Conservation (phyloP, 2,329 filamentous ascomycete species). For the Sclerotinia subarctica region DNA sequence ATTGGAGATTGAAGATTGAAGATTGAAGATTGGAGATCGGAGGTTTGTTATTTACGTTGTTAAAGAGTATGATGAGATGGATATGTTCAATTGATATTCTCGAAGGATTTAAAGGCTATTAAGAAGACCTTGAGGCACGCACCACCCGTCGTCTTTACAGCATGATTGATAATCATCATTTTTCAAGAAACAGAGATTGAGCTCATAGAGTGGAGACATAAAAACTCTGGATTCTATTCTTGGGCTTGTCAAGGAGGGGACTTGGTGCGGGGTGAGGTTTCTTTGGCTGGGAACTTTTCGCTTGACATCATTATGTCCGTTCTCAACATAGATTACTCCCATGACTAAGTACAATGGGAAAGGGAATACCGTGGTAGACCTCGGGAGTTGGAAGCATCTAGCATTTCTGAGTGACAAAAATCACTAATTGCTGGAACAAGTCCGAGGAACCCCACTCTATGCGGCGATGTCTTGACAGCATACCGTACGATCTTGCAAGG, state of each 20-base stretch:
- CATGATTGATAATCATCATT: constrained; percentile 12
- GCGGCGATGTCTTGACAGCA: background rate
- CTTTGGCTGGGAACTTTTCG: background rate
- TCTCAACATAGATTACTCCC: background rate
- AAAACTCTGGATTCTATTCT: background rate
- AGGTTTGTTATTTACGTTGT: background rate
- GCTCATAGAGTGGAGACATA: constrained; percentile 8
- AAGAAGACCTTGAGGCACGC: background rate
- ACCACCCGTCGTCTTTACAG: background rate
- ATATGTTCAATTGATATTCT: background rate
- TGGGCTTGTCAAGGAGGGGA: background rate
- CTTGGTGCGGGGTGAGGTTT: constrained; percentile 1
- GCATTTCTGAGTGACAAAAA: background rate
- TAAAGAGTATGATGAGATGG: background rate
- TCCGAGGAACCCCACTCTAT: constrained; percentile 1
- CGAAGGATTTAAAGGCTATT: background rate
- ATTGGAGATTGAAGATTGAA: background rate
- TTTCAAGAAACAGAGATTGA: background rate
- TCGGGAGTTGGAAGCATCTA: background rate
- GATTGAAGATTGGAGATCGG: background rate
- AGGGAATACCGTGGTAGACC: background rate
- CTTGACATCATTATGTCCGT: constrained; percentile 7
- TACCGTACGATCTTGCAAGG: too few species aligned
- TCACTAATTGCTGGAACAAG: background rate
- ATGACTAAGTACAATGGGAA: background rate